Percentiles rank a stretch among this genome's conserved stretches.
Evolutionary conservation across 805 yeast genomes (phyloP).

Genomic region (Candida lessepsii): DNA sequence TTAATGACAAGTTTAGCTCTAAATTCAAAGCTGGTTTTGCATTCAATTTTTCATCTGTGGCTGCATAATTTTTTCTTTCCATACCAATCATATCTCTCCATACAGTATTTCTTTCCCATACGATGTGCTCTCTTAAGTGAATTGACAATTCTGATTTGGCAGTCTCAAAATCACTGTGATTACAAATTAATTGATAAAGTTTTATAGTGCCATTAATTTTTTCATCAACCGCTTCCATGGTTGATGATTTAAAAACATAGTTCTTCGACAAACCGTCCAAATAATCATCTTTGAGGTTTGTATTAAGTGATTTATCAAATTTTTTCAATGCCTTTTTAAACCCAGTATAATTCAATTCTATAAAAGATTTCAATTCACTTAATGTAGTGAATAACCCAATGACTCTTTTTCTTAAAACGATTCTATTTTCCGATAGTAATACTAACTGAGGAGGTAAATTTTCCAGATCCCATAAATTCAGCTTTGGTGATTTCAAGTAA

Average conservation of each 20-base stretch:
- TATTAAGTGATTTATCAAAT: conserved; percentile 50
- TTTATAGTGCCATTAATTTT: conserved; percentile 32
- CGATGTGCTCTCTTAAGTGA: conserved; percentile 53
- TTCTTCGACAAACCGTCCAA: conserved; percentile 46
- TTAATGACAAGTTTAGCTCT: conserved; percentile 23
- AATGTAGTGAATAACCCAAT: conserved; percentile 45
- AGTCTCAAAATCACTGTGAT: conserved; percentile 41
- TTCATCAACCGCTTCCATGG: conserved; percentile 30
- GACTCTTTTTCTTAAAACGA: conserved; percentile 45
- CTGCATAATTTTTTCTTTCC: conserved; percentile 78
- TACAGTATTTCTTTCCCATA: conserved; percentile 55
- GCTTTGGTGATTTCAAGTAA: conserved; percentile 36
- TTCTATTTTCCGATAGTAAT: conserved; percentile 49
- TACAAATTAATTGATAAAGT: conserved; percentile 38
- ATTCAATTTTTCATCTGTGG: conserved; percentile 28
- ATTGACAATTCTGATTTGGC: conserved; percentile 57
- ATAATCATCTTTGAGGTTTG: conserved; percentile 42
- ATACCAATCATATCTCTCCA: conserved; percentile 58
- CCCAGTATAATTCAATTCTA: conserved; percentile 53
- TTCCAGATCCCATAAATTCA: conserved; percentile 30
- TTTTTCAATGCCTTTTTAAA: conserved; percentile 53
- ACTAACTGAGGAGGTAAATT: conserved; percentile 33
- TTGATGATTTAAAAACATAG: conserved; percentile 37
- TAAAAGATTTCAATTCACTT: conserved; percentile 49
- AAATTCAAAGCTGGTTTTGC: conserved; percentile 13